Evolutionary conservation across 352 stramenopile genomes (phyloP).

Genomic region (Pythium periplocum): DNA sequence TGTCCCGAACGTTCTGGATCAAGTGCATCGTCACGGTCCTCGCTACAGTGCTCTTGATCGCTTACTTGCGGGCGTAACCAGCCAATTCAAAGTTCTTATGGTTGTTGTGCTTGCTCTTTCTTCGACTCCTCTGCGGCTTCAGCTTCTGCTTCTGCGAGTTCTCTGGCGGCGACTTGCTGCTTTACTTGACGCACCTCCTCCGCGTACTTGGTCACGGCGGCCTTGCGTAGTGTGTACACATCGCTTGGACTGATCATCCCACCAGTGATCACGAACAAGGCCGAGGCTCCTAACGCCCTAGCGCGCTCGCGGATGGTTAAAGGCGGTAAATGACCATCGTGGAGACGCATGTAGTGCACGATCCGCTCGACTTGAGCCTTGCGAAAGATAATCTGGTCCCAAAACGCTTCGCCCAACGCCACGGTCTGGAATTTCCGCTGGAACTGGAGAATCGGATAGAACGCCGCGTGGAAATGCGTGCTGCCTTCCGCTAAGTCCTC

Average conservation of each 20-base stretch:
- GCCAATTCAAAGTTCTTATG: constrained; percentile 10
- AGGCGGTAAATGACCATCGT: constrained; percentile 40
- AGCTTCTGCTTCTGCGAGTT: constrained; percentile 7
- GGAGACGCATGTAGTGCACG: constrained; percentile 59
- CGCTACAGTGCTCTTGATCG: constrained; percentile 44
- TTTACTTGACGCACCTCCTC: constrained; percentile 19
- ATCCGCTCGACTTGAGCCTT: constrained; percentile 39
- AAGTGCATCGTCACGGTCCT: constrained; percentile 62
- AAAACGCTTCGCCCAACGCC: constrained; percentile 49
- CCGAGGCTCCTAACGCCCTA: constrained; percentile 15
- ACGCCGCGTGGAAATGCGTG: constrained; percentile 51
- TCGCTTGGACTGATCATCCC: constrained; percentile 19
- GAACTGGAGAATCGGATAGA: constrained; percentile 63
- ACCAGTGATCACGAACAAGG: constrained; percentile 8
- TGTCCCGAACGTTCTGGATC: constrained; percentile 61
- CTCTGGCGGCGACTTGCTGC: constrained; percentile 1
- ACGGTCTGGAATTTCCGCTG: constrained; percentile 48
- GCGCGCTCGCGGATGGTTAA: constrained; percentile 30
- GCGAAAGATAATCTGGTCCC: constrained; percentile 27
- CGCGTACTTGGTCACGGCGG: constrained; percentile 38
- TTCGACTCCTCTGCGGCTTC: constrained; percentile 9
- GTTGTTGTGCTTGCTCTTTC: constrained; percentile 12
- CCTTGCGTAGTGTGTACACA: constrained; percentile 23
- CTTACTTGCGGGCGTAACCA: constrained; percentile 36
- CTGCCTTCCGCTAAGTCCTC: constrained; percentile 49